Evolutionary conservation across 2,329 filamentous ascomycete species (phyloP), one percentile per base, ranked within the genome.

Genomic region (Elsinoe perseae): DNA sequence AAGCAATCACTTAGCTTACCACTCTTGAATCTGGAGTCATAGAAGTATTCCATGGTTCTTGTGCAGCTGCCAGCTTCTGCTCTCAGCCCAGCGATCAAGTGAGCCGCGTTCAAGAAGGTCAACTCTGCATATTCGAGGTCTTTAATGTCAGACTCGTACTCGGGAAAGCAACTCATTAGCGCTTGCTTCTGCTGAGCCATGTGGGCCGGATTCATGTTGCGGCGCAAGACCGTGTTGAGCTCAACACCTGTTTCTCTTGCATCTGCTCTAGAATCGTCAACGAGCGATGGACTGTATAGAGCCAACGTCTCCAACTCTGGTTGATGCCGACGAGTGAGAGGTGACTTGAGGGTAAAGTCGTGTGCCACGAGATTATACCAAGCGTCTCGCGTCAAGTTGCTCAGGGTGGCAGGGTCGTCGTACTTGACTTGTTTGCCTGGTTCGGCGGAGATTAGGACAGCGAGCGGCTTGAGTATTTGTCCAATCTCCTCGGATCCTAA

Each of bases 361-460:
- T 98, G 93, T 0, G 95, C 87, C 20, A 91, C 88, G 60, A 97
- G 89, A 65, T 98, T 99, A 74, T 96, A 97, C 93, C 93, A 99
- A 4, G 89, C 89, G 75, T 98, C 91, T 54, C 92, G 84, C 23
- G 82, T 80, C 59, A 87, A 80, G 6, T 83, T 81, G 4, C 66
- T 66, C 28, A 78, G 66, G 27, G 72, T 67, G 12, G 75, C 69
- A 36, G 72, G 67, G 18, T 71, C 64, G 58, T 92, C 84, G 56
- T 69, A 68, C 1, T 66, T 62, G 25, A 75, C 72, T 14, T 68
- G 62, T 1, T 71, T 64, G 21, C 69, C 65, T 4, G 66, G 64
- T 59, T 92, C 84, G 53, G 64, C 65, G 7, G 89, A 85, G 69
- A 95, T 86, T 54, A 98, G 80, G 1, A 90, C 77, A 6, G 93